Conservation (phyloP, 2,329 filamentous ascomycete species). For the Paecilomyces sp. region DNA sequence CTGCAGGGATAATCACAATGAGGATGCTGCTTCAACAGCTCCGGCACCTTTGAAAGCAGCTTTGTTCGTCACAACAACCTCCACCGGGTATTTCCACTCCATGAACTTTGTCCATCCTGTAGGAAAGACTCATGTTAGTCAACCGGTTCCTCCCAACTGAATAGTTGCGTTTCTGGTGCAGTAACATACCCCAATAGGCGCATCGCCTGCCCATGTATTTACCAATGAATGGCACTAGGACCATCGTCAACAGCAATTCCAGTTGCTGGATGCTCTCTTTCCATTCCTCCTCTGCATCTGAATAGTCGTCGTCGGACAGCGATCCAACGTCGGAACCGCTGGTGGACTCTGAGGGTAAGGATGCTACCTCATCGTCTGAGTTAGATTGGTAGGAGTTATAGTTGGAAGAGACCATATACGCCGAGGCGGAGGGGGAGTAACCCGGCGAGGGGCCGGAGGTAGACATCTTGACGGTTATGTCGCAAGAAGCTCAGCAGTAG, state of each 20-base stretch:
- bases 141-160: conserved; percentile 12
- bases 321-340: conserved; percentile 32
- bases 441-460: conserved; percentile 20
- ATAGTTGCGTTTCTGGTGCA: neutral
- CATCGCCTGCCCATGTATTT: conserved; percentile 94
- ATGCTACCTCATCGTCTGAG: conserved; percentile 36
- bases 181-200: conserved; percentile 78
- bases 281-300: conserved; percentile 93
- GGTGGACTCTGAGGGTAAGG: conserved; percentile 35
- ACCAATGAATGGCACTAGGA: conserved; percentile 84
- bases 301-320: conserved; percentile 50
- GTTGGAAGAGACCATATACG: conserved; percentile 32
- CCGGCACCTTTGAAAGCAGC: conserved; percentile 57
- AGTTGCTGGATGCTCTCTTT: conserved; percentile 88
- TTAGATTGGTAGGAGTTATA: conserved; percentile 16
- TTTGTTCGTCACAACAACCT: conserved; percentile 58
- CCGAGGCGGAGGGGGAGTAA: conserved; percentile 30
- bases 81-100: conserved; percentile 86
- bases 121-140: neutral
- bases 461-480: conserved; percentile 19
- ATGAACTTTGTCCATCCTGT: conserved; percentile 88
- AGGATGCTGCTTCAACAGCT: conserved; percentile 48
- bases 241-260: conserved; percentile 88
- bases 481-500: conserved; percentile 5
- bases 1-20: conserved; percentile 21